Conservation (phyloP, 495 filamentous ascomycete genomes). For the Haplographium delicatum region DNA sequence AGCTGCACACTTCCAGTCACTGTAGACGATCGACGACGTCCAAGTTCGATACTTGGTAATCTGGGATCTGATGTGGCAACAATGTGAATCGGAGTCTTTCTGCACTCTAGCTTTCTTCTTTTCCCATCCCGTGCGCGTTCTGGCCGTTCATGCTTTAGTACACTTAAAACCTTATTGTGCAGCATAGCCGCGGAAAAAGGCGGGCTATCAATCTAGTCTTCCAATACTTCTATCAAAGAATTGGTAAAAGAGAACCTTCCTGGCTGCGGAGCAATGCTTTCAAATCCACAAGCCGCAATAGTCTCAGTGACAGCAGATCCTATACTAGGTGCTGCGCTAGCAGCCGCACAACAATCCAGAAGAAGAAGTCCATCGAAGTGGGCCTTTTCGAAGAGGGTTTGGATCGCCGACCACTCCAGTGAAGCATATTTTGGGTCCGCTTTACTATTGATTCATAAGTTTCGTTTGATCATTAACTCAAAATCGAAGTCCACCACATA, state of each 20-base stretch:
- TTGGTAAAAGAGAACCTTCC: constrained; percentile 48
- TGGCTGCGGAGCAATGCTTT: constrained; percentile 44
- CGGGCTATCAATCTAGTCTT: constrained; percentile 41
- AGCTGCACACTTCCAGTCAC: too few relatives aligned
- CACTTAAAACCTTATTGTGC: constrained; percentile 44
- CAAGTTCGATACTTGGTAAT: constrained; percentile 2
- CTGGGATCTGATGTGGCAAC: neutral
- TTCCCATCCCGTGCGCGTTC: constrained; percentile 37
- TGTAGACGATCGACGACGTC: neutral
- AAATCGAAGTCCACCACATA: too few relatives aligned
- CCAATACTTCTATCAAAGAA: constrained; percentile 43
- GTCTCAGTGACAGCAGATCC: constrained; percentile 47
- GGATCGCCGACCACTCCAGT: constrained; percentile 45
- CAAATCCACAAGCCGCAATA: constrained; percentile 48
- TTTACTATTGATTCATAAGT: too few relatives aligned
- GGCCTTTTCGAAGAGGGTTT: constrained; percentile 48
- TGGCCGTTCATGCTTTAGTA: constrained; percentile 44
- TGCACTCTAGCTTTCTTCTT: neutral
- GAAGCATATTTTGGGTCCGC: constrained; percentile 19
- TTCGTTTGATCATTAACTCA: too few relatives aligned
- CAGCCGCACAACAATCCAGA: constrained; percentile 48
- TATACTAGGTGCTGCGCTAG: constrained; percentile 18
- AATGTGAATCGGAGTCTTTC: constrained; percentile 10
- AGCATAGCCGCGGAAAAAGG: constrained; percentile 47
- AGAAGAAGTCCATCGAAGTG: constrained; percentile 47